Evolutionary conservation across 192 early-diverging fungal genomes (phyloP).

Genomic region (Entomortierella lignicola): DNA sequence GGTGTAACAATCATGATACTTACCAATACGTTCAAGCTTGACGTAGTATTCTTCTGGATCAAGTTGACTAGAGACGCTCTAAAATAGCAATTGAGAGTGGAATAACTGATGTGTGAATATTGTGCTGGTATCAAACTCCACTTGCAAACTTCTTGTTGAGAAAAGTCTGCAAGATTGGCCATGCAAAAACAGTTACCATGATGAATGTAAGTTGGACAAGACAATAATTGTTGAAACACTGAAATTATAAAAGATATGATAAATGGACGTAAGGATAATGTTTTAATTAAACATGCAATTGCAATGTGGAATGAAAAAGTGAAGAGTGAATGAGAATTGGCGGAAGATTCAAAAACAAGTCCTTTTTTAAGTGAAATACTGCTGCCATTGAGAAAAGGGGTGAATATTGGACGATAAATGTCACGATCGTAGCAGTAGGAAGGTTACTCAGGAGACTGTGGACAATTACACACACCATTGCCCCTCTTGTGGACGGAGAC

Average conservation of each 20-base stretch:
- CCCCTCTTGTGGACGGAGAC: not conserved
- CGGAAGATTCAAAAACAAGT: not conserved
- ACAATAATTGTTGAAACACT: not conserved
- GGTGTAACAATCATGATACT: slow-evolving; percentile 15
- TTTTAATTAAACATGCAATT: not conserved
- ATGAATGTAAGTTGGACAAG: not conserved
- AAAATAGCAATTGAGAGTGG: not conserved
- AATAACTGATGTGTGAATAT: not conserved
- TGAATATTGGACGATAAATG: not conserved
- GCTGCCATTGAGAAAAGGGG: not conserved
- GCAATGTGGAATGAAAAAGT: not conserved
- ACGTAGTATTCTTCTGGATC: slow-evolving; percentile 75
- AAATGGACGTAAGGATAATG: no score
- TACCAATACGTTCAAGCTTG: slow-evolving; percentile 77
- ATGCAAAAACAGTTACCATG: not conserved
- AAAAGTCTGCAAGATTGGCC: not conserved
- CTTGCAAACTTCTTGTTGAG: no score
- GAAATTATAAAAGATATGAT: not conserved
- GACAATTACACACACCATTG: not conserved
- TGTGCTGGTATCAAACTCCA: not conserved
- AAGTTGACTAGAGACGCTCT: slow-evolving; percentile 55
- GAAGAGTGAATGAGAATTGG: not conserved
- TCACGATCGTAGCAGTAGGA: slow-evolving; percentile 4
- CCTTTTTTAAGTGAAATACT: slow-evolving; percentile 1
- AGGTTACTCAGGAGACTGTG: not conserved